A percentile compares a stretch with the other conserved stretches of the same genome.
Evolutionary conservation across 2,329 filamentous ascomycete genomes (phyloP).

Genomic region (Cryphonectria radicalis): DNA sequence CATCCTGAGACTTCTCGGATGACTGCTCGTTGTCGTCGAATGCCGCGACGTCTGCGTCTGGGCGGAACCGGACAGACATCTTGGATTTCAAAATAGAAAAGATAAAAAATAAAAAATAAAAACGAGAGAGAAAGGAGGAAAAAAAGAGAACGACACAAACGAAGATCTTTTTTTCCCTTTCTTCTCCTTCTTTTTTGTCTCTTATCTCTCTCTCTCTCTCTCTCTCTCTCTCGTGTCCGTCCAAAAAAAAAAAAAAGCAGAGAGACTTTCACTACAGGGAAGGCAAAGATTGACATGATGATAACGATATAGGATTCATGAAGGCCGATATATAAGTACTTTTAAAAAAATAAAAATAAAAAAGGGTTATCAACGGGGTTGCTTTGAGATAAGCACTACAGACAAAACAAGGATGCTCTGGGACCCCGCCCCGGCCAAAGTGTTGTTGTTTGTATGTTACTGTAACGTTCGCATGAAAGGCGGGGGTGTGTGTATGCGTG

Average conservation of each 20-base stretch:
- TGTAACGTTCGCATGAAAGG: constrained; percentile 6
- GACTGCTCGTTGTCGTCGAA: constrained; percentile 5
- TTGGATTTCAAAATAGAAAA: not conserved
- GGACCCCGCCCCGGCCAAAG: not conserved
- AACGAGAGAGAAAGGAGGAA: not conserved
- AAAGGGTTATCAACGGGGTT: not conserved
- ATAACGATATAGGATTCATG: not conserved
- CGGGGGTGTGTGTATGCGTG: not conserved
- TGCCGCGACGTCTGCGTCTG: constrained; percentile 6
- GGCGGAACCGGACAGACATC: not conserved
- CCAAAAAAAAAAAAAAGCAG: not conserved
- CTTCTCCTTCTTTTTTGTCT: not conserved
- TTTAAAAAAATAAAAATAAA: no score
- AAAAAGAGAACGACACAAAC: not conserved
- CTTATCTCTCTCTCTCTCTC: not conserved
- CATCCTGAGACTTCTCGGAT: constrained; percentile 8
- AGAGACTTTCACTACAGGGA: not conserved
- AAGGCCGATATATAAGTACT: not conserved
- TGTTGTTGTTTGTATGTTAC: no score
- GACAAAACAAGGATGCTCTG: constrained; percentile 1
- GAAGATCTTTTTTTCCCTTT: not conserved
- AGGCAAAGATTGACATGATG: not conserved
- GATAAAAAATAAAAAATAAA: not conserved
- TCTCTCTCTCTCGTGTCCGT: not conserved
- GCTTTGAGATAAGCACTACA: not conserved